Evolutionary conservation across 768 basidiomycete genomes (phyloP), one percentile per base, ranked within the genome.

Genomic region (Phlebiopsis gigantea): DNA sequence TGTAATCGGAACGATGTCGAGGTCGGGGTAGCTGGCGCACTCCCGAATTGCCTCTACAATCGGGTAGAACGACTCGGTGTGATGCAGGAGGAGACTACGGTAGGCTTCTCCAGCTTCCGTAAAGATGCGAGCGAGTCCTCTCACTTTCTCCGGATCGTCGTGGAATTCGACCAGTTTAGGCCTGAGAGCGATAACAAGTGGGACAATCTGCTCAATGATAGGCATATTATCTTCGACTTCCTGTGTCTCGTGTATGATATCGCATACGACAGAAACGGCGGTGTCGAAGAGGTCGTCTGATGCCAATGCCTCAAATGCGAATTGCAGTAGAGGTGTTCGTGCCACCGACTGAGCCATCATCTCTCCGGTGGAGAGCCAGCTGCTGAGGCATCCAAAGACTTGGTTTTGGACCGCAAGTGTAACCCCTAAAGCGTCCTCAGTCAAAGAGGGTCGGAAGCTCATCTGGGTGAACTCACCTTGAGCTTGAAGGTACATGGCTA

Each of bases 61-160:
- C 0, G 96, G 93, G 71, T 93, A 90, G 72, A 98, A 97, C 0
- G 90, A 88, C 59, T 93, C 88, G 7, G 90, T 85, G 68, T 98
- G 95, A 61, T 89, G 87, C 22, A 96, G 75, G 57, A 99, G 79
- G 17, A 99, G 79, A 48, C 87, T 73, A 47, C 92, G 89, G 71
- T 98, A 99, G 2, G 90, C 93, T 72, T 98, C 97, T 48, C 97
- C 97, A 0, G 97, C 95, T 72, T 99, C 97, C n/a, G 91, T 81
- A 65, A 98, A 93, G 56, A 99, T 83, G 53, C 92, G 87, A 49
- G 95, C 90, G 65, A 84, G 88, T 25, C 95, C 95, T 65, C 86
- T 82, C 68, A 98, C 87, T 69, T 83, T 87, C 44, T 99, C 97
- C 1, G 88, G 77, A 64, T 98, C 94, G 15, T 92, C 88, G 30